phyloP scores from a whole-genome alignment of 345 rosid genomes.

The Microcos paniculata region DNA sequence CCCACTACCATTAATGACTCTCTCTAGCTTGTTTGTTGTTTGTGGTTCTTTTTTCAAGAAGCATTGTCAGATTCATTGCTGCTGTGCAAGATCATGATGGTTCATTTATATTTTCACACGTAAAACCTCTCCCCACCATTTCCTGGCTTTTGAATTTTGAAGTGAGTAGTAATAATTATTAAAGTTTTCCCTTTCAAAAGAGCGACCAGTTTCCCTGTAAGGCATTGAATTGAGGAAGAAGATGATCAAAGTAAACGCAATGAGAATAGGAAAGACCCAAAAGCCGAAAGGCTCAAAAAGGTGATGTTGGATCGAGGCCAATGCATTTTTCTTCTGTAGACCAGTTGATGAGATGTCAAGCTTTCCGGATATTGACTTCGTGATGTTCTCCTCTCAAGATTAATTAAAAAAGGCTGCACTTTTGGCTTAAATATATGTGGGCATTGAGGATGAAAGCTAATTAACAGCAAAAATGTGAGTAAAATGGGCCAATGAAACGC shows the following conservation, averaged over 20 bases:
- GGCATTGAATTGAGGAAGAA: not conserved
- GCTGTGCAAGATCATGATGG: not conserved
- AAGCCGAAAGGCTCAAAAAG: not conserved
- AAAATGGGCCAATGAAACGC: not conserved
- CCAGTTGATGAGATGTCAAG: not conserved
- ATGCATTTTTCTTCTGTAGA: not conserved
- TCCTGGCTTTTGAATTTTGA: not conserved
- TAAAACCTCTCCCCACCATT: not conserved
- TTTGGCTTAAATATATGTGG: not conserved
- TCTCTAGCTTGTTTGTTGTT: not conserved
- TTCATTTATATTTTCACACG: not conserved
- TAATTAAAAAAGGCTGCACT: not conserved
- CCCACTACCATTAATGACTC: conserved; percentile 6
- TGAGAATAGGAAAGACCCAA: not conserved
- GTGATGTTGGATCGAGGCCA: not conserved
- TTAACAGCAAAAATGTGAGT: not conserved
- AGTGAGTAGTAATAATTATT: too few species aligned
- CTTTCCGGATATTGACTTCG: not conserved
- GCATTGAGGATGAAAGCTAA: not conserved
- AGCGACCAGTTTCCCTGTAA: not conserved
- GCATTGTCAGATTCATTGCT: not conserved
- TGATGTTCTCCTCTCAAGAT: not conserved
- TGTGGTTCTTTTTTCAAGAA: not conserved
- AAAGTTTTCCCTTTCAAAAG: not conserved
- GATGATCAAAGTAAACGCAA: conserved; percentile 12